Evolutionary conservation across 805 yeast genomes (phyloP).

Genomic region (Lachancea dasiensis): DNA sequence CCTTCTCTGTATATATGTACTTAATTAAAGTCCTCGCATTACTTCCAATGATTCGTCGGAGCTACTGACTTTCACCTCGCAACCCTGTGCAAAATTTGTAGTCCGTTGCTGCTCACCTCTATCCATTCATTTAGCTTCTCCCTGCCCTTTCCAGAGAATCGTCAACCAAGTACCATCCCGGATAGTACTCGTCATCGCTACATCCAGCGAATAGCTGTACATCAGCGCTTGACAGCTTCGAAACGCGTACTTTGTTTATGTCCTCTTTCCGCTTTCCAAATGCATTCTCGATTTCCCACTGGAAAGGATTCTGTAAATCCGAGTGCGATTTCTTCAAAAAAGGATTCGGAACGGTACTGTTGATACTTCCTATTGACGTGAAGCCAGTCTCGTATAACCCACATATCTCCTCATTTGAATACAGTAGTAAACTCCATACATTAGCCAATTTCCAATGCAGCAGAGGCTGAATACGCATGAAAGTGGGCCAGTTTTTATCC

Average conservation of each 20-base stretch:
- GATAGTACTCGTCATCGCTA: slow-evolving; percentile 16
- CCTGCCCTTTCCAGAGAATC: slow-evolving; percentile 31
- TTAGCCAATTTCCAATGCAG: slow-evolving; percentile 81
- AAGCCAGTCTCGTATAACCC: slow-evolving; percentile 73
- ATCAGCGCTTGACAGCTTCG: slow-evolving; percentile 14
- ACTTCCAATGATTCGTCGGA: too few species aligned
- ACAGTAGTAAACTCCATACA: slow-evolving; percentile 76
- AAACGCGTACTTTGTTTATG: slow-evolving; percentile 7
- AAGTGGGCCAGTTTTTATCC: slow-evolving; percentile 88
- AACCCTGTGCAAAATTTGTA: not conserved
- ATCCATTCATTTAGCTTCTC: slow-evolving; percentile 23
- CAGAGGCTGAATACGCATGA: slow-evolving; percentile 80
- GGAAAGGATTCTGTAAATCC: slow-evolving; percentile 12
- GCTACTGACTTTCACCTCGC: too few species aligned
- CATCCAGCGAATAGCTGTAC: slow-evolving; percentile 5
- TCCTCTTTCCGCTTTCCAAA: slow-evolving; percentile 11
- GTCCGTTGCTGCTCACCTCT: too few species aligned
- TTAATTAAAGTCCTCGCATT: too few species aligned
- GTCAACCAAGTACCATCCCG: slow-evolving; percentile 33
- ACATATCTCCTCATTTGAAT: slow-evolving; percentile 62
- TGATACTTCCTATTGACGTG: slow-evolving; percentile 81
- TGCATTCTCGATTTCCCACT: slow-evolving; percentile 26
- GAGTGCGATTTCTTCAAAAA: slow-evolving; percentile 30
- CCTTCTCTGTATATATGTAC: slow-evolving; percentile 2
- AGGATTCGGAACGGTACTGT: slow-evolving; percentile 70